A percentile compares a stretch with the other conserved stretches of the same genome.
These are phyloP conservation scores for Colletotrichum higginsianum DNA, from an alignment of 2,329 filamentous ascomycete genomes.

Conservation along the genomic window DNA sequence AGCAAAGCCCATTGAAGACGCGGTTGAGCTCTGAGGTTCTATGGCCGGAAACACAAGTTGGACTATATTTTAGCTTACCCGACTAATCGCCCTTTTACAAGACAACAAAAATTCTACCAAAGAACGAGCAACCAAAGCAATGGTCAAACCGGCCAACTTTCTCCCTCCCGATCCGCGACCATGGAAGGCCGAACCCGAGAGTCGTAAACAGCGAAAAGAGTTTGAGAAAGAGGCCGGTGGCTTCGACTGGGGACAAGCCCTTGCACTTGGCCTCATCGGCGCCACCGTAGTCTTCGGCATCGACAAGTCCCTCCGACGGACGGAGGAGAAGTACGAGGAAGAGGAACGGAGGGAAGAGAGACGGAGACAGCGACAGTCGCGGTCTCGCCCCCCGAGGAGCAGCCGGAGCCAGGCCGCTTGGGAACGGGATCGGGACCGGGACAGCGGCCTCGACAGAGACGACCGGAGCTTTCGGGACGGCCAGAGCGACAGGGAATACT, in stretches of 20 bases:
- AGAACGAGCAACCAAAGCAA: neutral
- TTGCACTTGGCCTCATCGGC: conserved; percentile 56
- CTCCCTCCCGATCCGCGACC: conserved; percentile 51
- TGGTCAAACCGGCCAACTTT: conserved; percentile 42
- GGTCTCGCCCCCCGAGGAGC: conserved; percentile 12
- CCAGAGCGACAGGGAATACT: conserved; percentile 24
- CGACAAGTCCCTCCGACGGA: conserved; percentile 55
- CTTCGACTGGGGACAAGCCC: conserved; percentile 59
- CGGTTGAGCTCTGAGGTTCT: neutral
- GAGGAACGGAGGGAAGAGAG: conserved; percentile 37
- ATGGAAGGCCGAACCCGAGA: conserved; percentile 56
- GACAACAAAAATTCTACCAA: too few relatives aligned
- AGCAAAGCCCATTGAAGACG: neutral
- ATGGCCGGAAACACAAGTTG: neutral
- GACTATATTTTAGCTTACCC: neutral
- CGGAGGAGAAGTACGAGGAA: conserved; percentile 39
- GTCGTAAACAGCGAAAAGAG: conserved; percentile 54
- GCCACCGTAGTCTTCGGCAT: conserved; percentile 56
- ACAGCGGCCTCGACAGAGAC: conserved; percentile 6
- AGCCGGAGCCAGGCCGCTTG: conserved; percentile 21
- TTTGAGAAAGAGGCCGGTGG: conserved; percentile 56
- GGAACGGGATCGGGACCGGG: conserved; percentile 7
- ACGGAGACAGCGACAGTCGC: conserved; percentile 22
- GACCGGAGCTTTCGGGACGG: conserved; percentile 11
- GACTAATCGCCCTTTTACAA: neutral